Conservation (phyloP, 1,284 basidiomycete genomes). For the Thecaphora frezii region DNA sequence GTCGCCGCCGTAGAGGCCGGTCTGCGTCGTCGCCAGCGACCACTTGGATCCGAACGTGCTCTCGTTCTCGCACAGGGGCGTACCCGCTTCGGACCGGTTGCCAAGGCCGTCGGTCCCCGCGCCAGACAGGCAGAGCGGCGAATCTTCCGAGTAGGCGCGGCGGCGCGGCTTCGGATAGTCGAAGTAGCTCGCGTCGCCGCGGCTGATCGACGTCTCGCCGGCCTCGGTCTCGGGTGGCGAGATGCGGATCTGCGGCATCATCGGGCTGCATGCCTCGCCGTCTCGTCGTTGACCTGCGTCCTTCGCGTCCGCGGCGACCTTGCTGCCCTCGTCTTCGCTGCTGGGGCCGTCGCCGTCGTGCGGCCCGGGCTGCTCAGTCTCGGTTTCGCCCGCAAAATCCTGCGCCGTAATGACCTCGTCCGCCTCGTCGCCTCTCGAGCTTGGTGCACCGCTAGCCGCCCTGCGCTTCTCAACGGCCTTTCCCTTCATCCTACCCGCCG, state of each 20-base stretch:
- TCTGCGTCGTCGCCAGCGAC: background rate
- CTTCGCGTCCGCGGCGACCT: too few relatives aligned
- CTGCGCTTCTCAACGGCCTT: background rate
- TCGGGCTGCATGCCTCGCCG: background rate
- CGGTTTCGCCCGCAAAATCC: background rate
- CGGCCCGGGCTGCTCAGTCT: background rate
- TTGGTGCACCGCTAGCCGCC: background rate
- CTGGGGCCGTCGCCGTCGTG: background rate
- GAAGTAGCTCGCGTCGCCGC: slow-evolving; percentile 7
- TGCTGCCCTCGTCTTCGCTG: too few relatives aligned
- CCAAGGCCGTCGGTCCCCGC: too few relatives aligned
- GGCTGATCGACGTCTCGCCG: background rate
- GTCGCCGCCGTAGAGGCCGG: background rate
- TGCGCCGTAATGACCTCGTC: background rate
- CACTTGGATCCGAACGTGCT: background rate
- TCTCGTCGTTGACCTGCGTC: background rate
- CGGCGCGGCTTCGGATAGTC: background rate
- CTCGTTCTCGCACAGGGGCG: background rate
- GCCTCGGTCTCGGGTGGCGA: background rate
- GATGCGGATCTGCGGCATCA: background rate
- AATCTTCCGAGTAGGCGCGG: background rate
- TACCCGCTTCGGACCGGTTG: too few relatives aligned
- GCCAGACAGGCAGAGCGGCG: too few relatives aligned
- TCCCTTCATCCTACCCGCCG: background rate
- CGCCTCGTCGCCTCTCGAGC: background rate